Conservation (phyloP, 1,139 yeast genomes). For the Sugiyamaella neomexicana region DNA sequence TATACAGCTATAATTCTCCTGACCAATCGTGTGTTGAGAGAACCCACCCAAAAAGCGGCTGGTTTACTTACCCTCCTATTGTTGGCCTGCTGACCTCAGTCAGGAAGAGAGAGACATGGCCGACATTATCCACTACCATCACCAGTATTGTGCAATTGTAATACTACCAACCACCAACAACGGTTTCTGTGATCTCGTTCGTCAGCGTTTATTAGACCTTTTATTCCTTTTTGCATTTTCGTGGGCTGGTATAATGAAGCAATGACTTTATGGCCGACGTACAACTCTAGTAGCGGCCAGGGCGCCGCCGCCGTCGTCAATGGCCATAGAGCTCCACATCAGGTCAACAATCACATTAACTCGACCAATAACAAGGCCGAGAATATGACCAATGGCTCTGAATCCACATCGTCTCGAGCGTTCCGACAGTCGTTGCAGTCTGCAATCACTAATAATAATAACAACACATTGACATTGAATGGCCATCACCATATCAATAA, state of each 20-base stretch:
- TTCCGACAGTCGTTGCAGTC: not conserved
- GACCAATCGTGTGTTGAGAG: not conserved
- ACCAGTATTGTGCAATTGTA: too few species aligned
- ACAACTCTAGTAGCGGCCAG: not conserved
- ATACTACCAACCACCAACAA: too few species aligned
- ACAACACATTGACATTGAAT: not conserved
- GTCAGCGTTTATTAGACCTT: too few species aligned
- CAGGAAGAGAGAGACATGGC: too few species aligned
- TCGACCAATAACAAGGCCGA: not conserved
- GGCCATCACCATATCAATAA: not conserved
- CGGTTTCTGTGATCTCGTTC: too few species aligned
- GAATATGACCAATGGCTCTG: not conserved
- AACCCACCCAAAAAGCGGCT: not conserved
- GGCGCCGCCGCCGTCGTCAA: not conserved
- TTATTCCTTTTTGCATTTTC: too few species aligned
- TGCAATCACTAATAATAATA: not conserved
- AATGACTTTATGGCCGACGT: conserved; percentile 16
- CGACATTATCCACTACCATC: too few species aligned
- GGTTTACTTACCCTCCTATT: too few species aligned
- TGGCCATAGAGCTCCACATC: conserved; percentile 4
- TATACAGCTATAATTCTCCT: too few species aligned
- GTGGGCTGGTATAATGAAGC: not conserved
- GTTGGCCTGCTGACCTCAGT: too few species aligned
- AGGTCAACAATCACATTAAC: not conserved
- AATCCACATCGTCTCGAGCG: not conserved